Evolutionary conservation across 257 asterid species (phyloP).

Genomic region (Oldenlandia corymbosa): DNA sequence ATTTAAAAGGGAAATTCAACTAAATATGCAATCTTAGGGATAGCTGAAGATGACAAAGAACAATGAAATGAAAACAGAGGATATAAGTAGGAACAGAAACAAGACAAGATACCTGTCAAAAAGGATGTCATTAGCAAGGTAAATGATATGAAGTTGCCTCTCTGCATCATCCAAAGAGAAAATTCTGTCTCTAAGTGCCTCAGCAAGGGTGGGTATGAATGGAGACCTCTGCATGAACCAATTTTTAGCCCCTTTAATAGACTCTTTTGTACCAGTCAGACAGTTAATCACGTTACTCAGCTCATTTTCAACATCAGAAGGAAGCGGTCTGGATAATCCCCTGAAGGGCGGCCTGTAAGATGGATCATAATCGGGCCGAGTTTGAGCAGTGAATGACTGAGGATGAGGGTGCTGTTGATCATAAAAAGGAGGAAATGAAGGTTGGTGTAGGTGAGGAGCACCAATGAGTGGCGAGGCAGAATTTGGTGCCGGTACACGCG

Average conservation of each 20-base stretch:
- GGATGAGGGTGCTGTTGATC: slow-evolving; percentile 74
- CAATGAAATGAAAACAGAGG: slow-evolving; percentile 1
- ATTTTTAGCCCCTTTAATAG: slow-evolving; percentile 90
- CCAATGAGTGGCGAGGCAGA: slow-evolving; percentile 37
- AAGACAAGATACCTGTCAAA: slow-evolving; percentile 66
- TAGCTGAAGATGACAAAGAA: background rate
- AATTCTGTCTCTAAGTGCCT: slow-evolving; percentile 84
- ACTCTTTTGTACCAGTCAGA: slow-evolving; percentile 94
- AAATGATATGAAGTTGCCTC: slow-evolving; percentile 85
- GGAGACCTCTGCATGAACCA: slow-evolving; percentile 99
- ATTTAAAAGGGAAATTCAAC: too few species aligned
- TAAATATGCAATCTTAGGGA: background rate
- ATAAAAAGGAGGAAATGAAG: slow-evolving; percentile 62
- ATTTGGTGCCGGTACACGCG: slow-evolving; percentile 45
- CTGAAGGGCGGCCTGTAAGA: slow-evolving; percentile 54
- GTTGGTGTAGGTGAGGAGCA: slow-evolving; percentile 61
- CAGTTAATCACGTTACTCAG: slow-evolving; percentile 70
- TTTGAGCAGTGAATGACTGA: slow-evolving; percentile 51
- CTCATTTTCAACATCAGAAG: slow-evolving; percentile 91
- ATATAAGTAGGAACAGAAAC: background rate
- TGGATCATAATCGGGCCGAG: slow-evolving; percentile 70
- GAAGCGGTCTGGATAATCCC: slow-evolving; percentile 79
- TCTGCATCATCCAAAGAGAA: slow-evolving; percentile 78
- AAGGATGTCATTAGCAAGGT: slow-evolving; percentile 92
- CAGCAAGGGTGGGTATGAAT: slow-evolving; percentile 70